These are phyloP conservation scores for Cercospora brassicicola DNA, from an alignment of 2,329 filamentous ascomycete genomes.

Conservation along the genomic window DNA sequence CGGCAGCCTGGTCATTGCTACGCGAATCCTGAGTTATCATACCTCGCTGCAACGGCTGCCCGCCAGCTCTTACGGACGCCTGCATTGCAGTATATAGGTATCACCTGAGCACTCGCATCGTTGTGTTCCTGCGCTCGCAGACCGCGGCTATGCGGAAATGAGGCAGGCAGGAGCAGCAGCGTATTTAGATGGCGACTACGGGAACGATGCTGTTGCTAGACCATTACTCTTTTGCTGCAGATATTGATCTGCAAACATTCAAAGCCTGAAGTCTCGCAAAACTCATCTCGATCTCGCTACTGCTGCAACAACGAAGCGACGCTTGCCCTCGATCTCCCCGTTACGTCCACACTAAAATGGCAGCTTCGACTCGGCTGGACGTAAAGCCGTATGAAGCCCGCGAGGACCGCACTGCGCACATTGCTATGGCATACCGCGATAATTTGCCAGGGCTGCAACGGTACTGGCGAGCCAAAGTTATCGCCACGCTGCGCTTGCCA, in stretches of 20 bases:
- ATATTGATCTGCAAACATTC: neutral
- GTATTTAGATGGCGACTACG: neutral
- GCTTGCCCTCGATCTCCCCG: neutral
- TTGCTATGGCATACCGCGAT: neutral
- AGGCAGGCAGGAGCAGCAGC: neutral
- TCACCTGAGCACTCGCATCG: neutral
- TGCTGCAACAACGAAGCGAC: neutral
- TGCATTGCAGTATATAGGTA: neutral
- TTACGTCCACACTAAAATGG: neutral
- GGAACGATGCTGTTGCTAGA: neutral
- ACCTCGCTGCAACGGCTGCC: neutral
- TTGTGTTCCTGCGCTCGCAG: neutral
- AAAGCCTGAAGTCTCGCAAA: neutral
- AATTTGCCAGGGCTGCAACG: neutral
- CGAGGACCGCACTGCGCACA: neutral
- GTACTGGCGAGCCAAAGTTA: neutral
- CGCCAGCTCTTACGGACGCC: neutral
- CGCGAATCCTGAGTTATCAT: neutral
- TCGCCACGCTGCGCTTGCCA: neutral
- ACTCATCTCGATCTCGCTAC: neutral
- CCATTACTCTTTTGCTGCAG: neutral
- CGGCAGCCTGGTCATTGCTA: neutral
- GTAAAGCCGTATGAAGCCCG: neutral
- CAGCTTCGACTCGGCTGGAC: constrained; percentile 14
- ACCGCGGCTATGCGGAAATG: neutral